Percentiles rank a stretch among this genome's conserved stretches.
These are phyloP conservation scores for Stylosanthes scabra DNA, from an alignment of 331 rosid genomes.

Conservation along the genomic window DNA sequence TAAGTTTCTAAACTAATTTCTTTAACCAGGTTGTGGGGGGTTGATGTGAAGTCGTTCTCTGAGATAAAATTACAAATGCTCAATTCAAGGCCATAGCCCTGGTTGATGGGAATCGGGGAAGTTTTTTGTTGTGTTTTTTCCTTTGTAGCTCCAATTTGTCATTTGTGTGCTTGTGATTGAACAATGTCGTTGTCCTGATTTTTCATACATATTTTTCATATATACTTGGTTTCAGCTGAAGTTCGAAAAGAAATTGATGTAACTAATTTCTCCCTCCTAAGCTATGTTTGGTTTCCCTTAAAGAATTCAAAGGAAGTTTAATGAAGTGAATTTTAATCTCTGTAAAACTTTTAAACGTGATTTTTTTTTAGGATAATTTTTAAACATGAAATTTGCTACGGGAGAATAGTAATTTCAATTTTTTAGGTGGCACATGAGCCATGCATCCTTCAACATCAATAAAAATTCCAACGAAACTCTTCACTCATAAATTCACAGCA, in stretches of 20 bases:
- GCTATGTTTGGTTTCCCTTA: too few relatives aligned
- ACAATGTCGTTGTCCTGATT: not conserved
- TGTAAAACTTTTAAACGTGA: too few relatives aligned
- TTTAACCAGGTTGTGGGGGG: constrained; percentile 83
- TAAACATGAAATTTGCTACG: too few relatives aligned
- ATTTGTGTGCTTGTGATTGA: constrained; percentile 23
- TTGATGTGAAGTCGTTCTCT: constrained; percentile 74
- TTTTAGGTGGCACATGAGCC: too few relatives aligned
- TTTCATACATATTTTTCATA: constrained; percentile 12
- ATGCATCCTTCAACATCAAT: too few relatives aligned
- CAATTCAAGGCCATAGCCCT: constrained; percentile 45
- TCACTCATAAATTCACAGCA: too few relatives aligned
- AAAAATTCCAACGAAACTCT: too few relatives aligned
- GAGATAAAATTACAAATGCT: constrained; percentile 66
- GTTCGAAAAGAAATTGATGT: constrained; percentile 23
- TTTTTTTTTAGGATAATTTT: too few relatives aligned
- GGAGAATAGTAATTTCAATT: too few relatives aligned
- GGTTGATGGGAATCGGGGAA: not conserved
- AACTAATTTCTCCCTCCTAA: not conserved
- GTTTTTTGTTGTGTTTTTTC: not conserved
- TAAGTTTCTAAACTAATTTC: constrained; percentile 25
- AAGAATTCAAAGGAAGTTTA: too few relatives aligned
- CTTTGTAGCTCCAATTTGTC: constrained; percentile 16
- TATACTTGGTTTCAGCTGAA: not conserved
- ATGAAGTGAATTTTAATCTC: too few relatives aligned